A percentile compares a stretch with the other conserved stretches of the same genome.
Evolutionary conservation across 2,329 filamentous ascomycete species (phyloP).

Genomic region (Pseudogymnoascus sp.): DNA sequence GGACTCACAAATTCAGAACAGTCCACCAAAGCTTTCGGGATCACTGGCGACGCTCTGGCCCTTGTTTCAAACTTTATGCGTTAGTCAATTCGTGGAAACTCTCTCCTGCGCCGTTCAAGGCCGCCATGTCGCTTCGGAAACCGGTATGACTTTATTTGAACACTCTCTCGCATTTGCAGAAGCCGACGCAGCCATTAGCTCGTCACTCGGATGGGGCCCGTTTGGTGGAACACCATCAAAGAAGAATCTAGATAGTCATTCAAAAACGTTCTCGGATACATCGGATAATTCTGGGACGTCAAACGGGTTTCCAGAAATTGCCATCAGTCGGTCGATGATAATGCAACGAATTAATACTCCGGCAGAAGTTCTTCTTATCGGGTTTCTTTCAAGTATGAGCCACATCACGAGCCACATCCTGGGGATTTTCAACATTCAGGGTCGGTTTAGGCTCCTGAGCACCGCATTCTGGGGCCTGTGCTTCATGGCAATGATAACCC

Average conservation of each 20-base stretch:
- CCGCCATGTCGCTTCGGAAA: slow-evolving; percentile 70
- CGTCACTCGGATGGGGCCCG: slow-evolving; percentile 65
- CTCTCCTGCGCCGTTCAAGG: slow-evolving; percentile 83
- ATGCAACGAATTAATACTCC: slow-evolving; percentile 78
- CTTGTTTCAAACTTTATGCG: slow-evolving; percentile 59
- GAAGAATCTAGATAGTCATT: not conserved
- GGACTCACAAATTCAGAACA: slow-evolving; percentile 23
- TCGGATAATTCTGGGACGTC: slow-evolving; percentile 19
- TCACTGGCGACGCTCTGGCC: slow-evolving; percentile 73
- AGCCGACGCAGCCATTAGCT: slow-evolving; percentile 79
- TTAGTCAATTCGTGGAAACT: slow-evolving; percentile 83
- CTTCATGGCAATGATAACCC: slow-evolving; percentile 79
- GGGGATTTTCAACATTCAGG: slow-evolving; percentile 72
- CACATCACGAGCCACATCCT: slow-evolving; percentile 78
- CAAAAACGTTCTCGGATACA: slow-evolving; percentile 6
- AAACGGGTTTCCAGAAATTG: slow-evolving; percentile 34
- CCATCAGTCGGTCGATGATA: slow-evolving; percentile 57
- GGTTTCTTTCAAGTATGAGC: slow-evolving; percentile 81
- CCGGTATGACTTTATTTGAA: slow-evolving; percentile 93
- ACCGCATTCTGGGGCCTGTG: slow-evolving; percentile 85
- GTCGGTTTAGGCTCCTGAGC: slow-evolving; percentile 71
- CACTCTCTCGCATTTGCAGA: slow-evolving; percentile 94
- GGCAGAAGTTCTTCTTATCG: slow-evolving; percentile 79
- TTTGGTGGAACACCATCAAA: slow-evolving; percentile 27
- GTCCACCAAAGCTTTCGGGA: slow-evolving; percentile 38